phyloP scores from a whole-genome alignment of 768 basidiomycete genomes.

The Russula ochroleuca region DNA sequence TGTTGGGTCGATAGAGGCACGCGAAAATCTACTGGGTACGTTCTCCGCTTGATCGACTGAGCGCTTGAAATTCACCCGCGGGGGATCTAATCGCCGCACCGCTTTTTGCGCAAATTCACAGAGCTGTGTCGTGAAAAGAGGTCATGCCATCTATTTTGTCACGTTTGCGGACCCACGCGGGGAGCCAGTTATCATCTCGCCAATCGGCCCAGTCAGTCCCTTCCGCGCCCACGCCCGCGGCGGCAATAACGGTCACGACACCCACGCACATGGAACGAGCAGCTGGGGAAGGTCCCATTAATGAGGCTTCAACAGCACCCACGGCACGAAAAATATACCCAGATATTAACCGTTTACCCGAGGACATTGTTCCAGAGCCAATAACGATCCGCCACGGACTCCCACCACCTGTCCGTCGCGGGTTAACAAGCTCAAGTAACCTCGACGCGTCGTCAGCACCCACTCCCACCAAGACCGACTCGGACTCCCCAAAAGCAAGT shows the following conservation, averaged over 20 bases:
- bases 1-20: neutral
- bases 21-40: neutral
- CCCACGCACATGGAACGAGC: neutral
- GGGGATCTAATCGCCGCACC: constrained; percentile 2
- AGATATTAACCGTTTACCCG: constrained; percentile 36
- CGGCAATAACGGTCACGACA: constrained; percentile 20
- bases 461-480: constrained; percentile 1
- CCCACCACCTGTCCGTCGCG: constrained; percentile 22
- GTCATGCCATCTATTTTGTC: constrained; percentile 34
- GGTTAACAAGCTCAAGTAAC: constrained; percentile 6
- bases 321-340: constrained; percentile 39
- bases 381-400: constrained; percentile 8
- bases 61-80: neutral
- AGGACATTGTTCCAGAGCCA: constrained; percentile 27
- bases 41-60: neutral
- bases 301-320: neutral
- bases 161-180: constrained; percentile 34
- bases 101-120: neutral
- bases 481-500: constrained; percentile 14
- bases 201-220: constrained; percentile 21
- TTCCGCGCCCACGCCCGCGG: constrained; percentile 17
- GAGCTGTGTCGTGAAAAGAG: neutral
- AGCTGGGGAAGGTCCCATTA: neutral
- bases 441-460: neutral
- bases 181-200: constrained; percentile 28